Evolutionary conservation across 176 grass and related monocot species (phyloP).

Genomic region (Poa pratensis): DNA sequence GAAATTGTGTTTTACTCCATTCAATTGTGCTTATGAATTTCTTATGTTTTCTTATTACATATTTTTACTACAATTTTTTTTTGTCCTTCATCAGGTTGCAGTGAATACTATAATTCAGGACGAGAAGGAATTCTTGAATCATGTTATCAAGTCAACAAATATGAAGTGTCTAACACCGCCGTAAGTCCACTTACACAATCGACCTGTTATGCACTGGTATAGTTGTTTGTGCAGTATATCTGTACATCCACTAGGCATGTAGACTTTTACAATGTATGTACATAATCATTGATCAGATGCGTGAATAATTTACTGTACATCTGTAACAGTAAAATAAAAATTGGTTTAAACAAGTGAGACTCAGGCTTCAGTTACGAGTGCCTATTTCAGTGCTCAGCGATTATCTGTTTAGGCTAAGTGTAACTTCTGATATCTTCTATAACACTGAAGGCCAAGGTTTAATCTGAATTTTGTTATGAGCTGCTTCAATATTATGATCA

Average conservation of each 20-base stretch:
- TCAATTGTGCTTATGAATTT: not conserved
- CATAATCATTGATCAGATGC: not conserved
- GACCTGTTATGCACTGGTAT: not conserved
- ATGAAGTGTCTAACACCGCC: slow-evolving; percentile 89
- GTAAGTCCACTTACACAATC: slow-evolving; percentile 48
- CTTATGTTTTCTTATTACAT: not conserved
- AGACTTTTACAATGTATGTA: not conserved
- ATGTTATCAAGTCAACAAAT: slow-evolving; percentile 93
- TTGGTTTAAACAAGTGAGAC: not conserved
- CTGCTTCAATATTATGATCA: not conserved
- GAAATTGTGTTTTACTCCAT: slow-evolving; percentile 5
- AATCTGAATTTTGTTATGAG: not conserved
- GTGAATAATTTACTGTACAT: not conserved
- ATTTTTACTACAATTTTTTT: not conserved
- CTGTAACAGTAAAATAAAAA: not conserved
- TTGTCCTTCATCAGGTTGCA: slow-evolving; percentile 58
- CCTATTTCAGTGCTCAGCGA: not conserved
- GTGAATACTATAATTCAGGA: slow-evolving; percentile 82
- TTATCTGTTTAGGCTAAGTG: not conserved
- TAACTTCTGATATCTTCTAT: not conserved
- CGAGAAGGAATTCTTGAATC: slow-evolving; percentile 85
- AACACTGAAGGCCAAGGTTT: not conserved
- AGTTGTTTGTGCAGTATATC: slow-evolving; percentile 6
- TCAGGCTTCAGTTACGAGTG: not conserved
- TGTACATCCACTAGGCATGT: slow-evolving; percentile 12